Evolutionary conservation across 2,329 filamentous ascomycete genomes (phyloP).

Genomic region (Cryphonectria carpinicola): DNA sequence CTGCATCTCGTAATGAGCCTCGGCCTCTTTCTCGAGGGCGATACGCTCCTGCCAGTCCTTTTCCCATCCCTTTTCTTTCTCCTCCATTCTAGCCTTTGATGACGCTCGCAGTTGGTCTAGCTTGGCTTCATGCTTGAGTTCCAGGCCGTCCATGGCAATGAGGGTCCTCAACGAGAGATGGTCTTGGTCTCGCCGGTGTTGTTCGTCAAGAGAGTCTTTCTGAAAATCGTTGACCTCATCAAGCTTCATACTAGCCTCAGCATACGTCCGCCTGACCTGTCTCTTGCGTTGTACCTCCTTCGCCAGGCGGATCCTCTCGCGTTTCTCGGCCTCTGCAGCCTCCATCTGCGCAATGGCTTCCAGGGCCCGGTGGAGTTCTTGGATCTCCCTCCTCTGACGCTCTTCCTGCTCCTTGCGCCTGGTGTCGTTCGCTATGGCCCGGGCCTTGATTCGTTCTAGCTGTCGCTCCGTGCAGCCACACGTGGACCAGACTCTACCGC

Average conservation of each 20-base stretch:
- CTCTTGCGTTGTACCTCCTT: constrained; percentile 43
- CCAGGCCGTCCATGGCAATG: constrained; percentile 37
- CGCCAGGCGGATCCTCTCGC: constrained; percentile 44
- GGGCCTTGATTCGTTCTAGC: constrained; percentile 45
- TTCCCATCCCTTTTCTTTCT: constrained; percentile 41
- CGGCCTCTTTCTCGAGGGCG: constrained; percentile 46
- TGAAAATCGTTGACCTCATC: constrained; percentile 49
- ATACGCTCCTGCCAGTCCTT: constrained; percentile 48
- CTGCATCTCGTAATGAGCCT: constrained; percentile 47
- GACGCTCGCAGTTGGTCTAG: constrained; percentile 35
- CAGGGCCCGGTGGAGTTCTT: constrained; percentile 45
- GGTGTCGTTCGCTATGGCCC: constrained; percentile 38
- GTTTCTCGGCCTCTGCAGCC: constrained; percentile 48
- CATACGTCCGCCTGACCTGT: constrained; percentile 45
- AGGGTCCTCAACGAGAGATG: constrained; percentile 34
- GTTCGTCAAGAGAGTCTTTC: constrained; percentile 40
- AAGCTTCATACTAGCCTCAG: constrained; percentile 42
- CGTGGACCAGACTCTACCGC: constrained; percentile 71
- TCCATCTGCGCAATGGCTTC: constrained; percentile 54
- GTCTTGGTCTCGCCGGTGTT: constrained; percentile 43
- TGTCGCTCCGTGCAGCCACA: constrained; percentile 65
- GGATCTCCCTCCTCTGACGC: constrained; percentile 41
- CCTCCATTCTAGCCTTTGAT: constrained; percentile 37
- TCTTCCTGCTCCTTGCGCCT: constrained; percentile 41
- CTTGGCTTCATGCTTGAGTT: constrained; percentile 40